Conservation (phyloP, 2,329 filamentous ascomycete species). For the Alternaria sp. region DNA sequence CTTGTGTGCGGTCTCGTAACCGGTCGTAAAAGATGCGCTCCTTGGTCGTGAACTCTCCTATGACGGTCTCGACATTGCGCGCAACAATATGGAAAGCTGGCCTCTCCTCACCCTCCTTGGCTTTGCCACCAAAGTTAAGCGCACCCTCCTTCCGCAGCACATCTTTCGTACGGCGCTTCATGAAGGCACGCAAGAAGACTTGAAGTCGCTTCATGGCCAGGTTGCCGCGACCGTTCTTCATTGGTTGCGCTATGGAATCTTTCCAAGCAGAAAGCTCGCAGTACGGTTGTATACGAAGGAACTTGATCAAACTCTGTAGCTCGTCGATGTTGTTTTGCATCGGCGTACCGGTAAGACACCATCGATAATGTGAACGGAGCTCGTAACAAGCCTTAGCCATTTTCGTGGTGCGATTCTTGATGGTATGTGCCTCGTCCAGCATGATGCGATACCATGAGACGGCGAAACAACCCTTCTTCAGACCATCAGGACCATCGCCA, state of each 20-base stretch:
- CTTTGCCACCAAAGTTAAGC: slow-evolving; percentile 77
- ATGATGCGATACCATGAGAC: slow-evolving; percentile 95
- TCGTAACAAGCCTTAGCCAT: slow-evolving; percentile 91
- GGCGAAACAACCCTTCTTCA: slow-evolving; percentile 85
- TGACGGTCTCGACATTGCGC: slow-evolving; percentile 83
- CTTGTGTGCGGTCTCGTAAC: slow-evolving; percentile 83
- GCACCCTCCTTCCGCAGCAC: slow-evolving; percentile 90
- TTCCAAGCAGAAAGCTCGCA: slow-evolving; percentile 88
- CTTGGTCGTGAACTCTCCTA: slow-evolving; percentile 77
- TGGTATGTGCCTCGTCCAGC: slow-evolving; percentile 94
- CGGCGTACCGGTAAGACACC: slow-evolving; percentile 95
- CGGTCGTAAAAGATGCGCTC: slow-evolving; percentile 88
- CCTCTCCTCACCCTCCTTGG: slow-evolving; percentile 63
- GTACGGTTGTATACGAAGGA: slow-evolving; percentile 90
- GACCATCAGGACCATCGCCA: slow-evolving; percentile 65
- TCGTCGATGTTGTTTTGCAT: slow-evolving; percentile 99
- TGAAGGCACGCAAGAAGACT: slow-evolving; percentile 86
- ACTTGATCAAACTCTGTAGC: slow-evolving; percentile 90
- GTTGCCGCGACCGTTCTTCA: slow-evolving; percentile 89
- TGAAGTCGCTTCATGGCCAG: slow-evolving; percentile 88
- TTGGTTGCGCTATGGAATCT: slow-evolving; percentile 84
- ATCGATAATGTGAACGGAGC: slow-evolving; percentile 84
- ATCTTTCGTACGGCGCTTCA: slow-evolving; percentile 98
- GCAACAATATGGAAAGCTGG: slow-evolving; percentile 89
- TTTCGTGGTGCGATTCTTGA: slow-evolving; percentile 98